Base-by-base conservation (phyloP, 1,284 basidiomycete genomes). In the Porogramme epimiltina region DNA sequence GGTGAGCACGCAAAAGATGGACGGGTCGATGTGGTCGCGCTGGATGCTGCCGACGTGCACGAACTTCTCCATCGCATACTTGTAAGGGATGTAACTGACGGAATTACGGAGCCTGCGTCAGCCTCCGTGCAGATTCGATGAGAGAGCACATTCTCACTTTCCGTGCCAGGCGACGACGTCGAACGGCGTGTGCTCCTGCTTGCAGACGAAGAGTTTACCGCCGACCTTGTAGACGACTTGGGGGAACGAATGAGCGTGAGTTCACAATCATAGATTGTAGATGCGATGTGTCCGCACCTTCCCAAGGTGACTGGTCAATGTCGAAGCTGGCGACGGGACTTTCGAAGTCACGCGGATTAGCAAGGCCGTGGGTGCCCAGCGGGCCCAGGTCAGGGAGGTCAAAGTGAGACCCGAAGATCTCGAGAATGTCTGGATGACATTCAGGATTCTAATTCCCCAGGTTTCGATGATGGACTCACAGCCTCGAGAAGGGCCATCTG, bases 101-200 rank as follows among this genome's bases (percentile, higher is more conserved):
- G 22, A 13, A 20, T 47, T 19, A 28, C 37, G 6, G 18, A n/a
- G 26, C 52, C 20, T n/a, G n/a, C n/a, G n/a, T n/a, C n/a, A n/a
- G n/a, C n/a, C n/a, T n/a, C n/a, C n/a, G n/a, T n/a, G n/a, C n/a
- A n/a, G n/a, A n/a, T n/a, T 25, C 11, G 20, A 18, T 37, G n/a
- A 20, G 24, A 34, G 19, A 26, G 8, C 3, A 68, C 80, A 51
- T n/a, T n/a, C n/a, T n/a, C 63, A 83, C 82, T 82, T 84, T 67
- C 83, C 83, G 48, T 81, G 78, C 80, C 81, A 87, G 0, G 85
- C 84, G 40, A 89, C 86, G 25, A 89, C 85, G 62, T 89, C 87
- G 66, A 87, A 89, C 0, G 85, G 85, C 1, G 85, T 85, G 63
- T 87, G 84, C 41, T 82, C 75, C 60, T 87, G 85, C 43, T 71